Evolutionary conservation across 2,329 filamentous ascomycete genomes (phyloP).

Genomic region (Periconia sp.): DNA sequence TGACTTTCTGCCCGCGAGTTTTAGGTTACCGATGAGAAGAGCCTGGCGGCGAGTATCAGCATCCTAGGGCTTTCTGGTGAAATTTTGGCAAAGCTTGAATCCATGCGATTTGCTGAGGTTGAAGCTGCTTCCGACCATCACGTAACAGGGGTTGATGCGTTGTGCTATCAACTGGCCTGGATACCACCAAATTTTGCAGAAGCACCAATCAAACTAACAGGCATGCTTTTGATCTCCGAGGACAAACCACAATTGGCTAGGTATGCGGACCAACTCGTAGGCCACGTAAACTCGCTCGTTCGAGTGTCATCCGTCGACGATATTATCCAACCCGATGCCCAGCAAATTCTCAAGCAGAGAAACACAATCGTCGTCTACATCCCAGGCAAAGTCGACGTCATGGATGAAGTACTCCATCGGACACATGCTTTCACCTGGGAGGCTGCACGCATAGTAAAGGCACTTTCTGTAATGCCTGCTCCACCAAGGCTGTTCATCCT

Average conservation of each 20-base stretch:
- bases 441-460: slow-evolving; percentile 19
- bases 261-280: slow-evolving; percentile 19
- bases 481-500: slow-evolving; percentile 32
- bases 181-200: slow-evolving; percentile 38
- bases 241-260: slow-evolving; percentile 16
- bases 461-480: slow-evolving; percentile 9
- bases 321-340: slow-evolving; percentile 6
- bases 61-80: slow-evolving; percentile 31
- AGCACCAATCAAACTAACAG: slow-evolving; percentile 24
- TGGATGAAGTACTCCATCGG: slow-evolving; percentile 11
- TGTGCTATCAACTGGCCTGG: slow-evolving; percentile 46
- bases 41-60: slow-evolving; percentile 32
- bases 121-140: slow-evolving; percentile 33
- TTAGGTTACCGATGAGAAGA: slow-evolving; percentile 23
- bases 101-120: slow-evolving; percentile 46
- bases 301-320: slow-evolving; percentile 7
- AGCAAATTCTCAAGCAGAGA: slow-evolving; percentile 8
- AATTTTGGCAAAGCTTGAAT: slow-evolving; percentile 34
- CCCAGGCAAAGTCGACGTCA: slow-evolving; percentile 9
- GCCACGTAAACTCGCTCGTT: slow-evolving; percentile 1
- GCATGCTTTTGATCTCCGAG: slow-evolving; percentile 29
- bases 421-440: slow-evolving; percentile 22
- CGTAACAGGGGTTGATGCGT: slow-evolving; percentile 24
- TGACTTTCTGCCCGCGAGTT: no score
- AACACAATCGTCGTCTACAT: slow-evolving; percentile 17